Evolutionary conservation across 352 stramenopile genomes (phyloP), one percentile per base, ranked within the genome.

Genomic region (Pythium periplocum): DNA sequence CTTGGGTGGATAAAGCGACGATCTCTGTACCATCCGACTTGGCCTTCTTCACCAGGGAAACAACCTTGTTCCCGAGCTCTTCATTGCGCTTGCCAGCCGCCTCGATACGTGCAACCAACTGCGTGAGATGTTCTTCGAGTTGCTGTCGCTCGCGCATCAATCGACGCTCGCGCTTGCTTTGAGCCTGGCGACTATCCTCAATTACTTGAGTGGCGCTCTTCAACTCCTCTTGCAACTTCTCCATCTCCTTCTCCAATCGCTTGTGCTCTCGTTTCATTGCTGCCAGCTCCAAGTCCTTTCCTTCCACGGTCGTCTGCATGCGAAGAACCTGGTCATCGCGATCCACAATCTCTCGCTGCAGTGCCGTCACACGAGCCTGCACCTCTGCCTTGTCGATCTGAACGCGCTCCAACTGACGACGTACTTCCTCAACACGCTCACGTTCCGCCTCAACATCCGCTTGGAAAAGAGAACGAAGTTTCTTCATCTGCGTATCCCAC

Each of bases 1-100:
- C 62, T 51, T 86, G 76, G 26, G 73, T 71, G 40, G 64, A 76
- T 45, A 87, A 38, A 8, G 69, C 80, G 34, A 90, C 61, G 26
- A 83, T 55, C 43, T 88, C 73, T 1, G 71, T 79, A 59, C 86
- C 65, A 51, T 88, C 78, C 4, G 68, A 51, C 51, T 87, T 87
- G 11, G 75, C 60, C 48, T 87, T 71, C 42, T 85, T 69, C 11
- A 69, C 71, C 35, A 88, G 52, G 17, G 49, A 36, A 9, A 85
- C 69, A 12, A 90, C 65, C 38, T 88, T 87, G 35, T 88, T 70
- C 17, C 77, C 77, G 0, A 90, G 49, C 30, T 86, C 67, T 4
- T 68, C 55, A 48, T 90, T 90, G 26, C 66, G 73, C n/a, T 68
- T 59, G 1, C 66, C 63, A 31, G 69, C 71, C 37, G 50, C 66